Conservation (phyloP, 1,284 basidiomycete genomes). For the Cystobasidium slooffiae region DNA sequence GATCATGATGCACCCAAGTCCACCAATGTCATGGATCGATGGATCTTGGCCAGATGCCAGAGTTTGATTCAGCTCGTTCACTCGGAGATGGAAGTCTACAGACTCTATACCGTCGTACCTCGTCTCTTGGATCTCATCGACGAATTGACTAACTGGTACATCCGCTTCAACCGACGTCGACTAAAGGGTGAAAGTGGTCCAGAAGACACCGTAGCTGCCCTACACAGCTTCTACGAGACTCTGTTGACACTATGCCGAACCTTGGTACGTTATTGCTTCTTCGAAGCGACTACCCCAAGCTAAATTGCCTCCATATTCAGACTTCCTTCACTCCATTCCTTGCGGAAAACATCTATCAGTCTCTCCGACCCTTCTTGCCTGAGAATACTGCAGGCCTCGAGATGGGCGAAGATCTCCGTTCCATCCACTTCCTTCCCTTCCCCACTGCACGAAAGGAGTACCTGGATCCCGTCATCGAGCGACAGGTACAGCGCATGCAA, state of each 20-base stretch:
- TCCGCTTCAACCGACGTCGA: slow-evolving; percentile 94
- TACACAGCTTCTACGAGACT: slow-evolving; percentile 96
- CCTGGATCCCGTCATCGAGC: slow-evolving; percentile 93
- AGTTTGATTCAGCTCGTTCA: slow-evolving; percentile 89
- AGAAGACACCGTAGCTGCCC: slow-evolving; percentile 83
- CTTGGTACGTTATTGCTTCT: slow-evolving; percentile 66
- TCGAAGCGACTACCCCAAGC: background rate
- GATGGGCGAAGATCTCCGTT: slow-evolving; percentile 75
- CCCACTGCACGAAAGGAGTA: slow-evolving; percentile 92
- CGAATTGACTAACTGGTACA: slow-evolving; percentile 99
- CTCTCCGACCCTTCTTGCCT: slow-evolving; percentile 81
- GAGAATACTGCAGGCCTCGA: slow-evolving; percentile 63
- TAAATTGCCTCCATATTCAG: slow-evolving; percentile 59
- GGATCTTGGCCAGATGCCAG: slow-evolving; percentile 97
- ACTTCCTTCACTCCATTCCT: slow-evolving; percentile 98
- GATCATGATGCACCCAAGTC: slow-evolving; percentile 82
- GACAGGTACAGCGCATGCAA: slow-evolving; percentile 93
- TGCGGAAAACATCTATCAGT: slow-evolving; percentile 95
- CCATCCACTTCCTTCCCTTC: slow-evolving; percentile 94
- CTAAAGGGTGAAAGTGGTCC: slow-evolving; percentile 93
- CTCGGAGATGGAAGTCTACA: slow-evolving; percentile 94
- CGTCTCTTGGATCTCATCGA: slow-evolving; percentile 88
- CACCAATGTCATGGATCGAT: slow-evolving; percentile 95
- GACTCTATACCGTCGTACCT: slow-evolving; percentile 98
- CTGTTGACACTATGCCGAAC: slow-evolving; percentile 92